A percentile compares a stretch with the other conserved stretches of the same genome.
These are phyloP conservation scores for Pythium volutum DNA, from an alignment of 352 stramenopile genomes.

Conservation along the genomic window DNA sequence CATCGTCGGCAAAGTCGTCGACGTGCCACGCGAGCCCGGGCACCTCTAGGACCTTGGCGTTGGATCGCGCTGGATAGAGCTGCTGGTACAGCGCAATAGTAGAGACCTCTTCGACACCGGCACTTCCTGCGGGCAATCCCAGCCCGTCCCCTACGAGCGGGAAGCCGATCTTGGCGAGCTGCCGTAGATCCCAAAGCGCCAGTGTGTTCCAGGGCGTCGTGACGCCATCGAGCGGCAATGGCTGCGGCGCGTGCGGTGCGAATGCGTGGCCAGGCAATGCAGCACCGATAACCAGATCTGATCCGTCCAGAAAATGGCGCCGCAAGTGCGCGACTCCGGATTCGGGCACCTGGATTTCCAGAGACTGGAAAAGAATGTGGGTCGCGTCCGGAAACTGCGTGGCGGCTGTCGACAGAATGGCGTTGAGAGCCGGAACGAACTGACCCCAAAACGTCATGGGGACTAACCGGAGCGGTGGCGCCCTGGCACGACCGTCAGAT, in stretches of 20 bases:
- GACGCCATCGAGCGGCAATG: constrained; percentile 72
- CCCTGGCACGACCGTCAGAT: not conserved
- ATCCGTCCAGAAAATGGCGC: constrained; percentile 58
- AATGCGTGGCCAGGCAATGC: constrained; percentile 83
- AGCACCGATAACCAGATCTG: constrained; percentile 89
- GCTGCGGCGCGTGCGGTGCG: constrained; percentile 32
- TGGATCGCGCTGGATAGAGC: constrained; percentile 54
- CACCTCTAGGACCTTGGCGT: constrained; percentile 85
- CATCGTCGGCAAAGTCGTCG: constrained; percentile 47
- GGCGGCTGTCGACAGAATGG: constrained; percentile 75
- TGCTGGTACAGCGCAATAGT: constrained; percentile 91
- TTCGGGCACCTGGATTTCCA: constrained; percentile 81
- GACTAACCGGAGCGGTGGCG: constrained; percentile 63
- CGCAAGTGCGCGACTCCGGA: constrained; percentile 55
- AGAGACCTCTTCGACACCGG: constrained; percentile 92
- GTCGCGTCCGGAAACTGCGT: constrained; percentile 45
- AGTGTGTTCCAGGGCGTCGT: constrained; percentile 97
- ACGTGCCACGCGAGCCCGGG: constrained; percentile 83
- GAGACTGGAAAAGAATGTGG: constrained; percentile 87
- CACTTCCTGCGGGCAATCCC: constrained; percentile 38
- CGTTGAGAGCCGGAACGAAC: constrained; percentile 96
- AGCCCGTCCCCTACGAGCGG: constrained; percentile 87
- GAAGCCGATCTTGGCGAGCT: constrained; percentile 91
- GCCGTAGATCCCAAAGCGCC: constrained; percentile 90
- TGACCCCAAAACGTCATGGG: constrained; percentile 92